phyloP scores from a whole-genome alignment of 805 yeast genomes.

The Kuraishia ogatae region DNA sequence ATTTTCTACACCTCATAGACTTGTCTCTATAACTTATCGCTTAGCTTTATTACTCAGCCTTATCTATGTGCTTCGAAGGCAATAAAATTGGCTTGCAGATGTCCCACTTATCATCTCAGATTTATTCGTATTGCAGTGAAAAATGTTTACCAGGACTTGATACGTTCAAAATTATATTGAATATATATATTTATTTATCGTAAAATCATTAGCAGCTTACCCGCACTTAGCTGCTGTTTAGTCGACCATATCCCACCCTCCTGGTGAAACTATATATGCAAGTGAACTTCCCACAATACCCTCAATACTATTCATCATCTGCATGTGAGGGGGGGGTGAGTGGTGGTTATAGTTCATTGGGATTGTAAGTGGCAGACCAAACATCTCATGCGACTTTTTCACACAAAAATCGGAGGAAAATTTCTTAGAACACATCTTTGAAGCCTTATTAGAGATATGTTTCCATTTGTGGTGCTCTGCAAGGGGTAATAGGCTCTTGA shows the following conservation, averaged over 20 bases:
- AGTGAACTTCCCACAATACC: constrained; percentile 23
- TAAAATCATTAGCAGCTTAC: background rate
- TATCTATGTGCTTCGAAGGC: too few relatives aligned
- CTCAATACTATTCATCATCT: constrained; percentile 12
- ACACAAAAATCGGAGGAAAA: constrained; percentile 20
- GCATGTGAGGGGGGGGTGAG: constrained; percentile 8
- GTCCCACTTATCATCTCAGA: too few relatives aligned
- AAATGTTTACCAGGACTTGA: too few relatives aligned
- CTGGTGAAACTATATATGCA: constrained; percentile 20
- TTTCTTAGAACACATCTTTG: constrained; percentile 21
- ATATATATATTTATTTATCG: too few relatives aligned
- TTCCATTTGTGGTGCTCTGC: constrained; percentile 27
- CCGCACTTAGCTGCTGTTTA: background rate
- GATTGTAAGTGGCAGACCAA: constrained; percentile 19
- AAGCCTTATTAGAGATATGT: constrained; percentile 18
- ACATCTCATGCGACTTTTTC: constrained; percentile 23
- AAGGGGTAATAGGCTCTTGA: constrained; percentile 18
- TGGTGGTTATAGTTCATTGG: constrained; percentile 14
- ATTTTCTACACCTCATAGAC: too few relatives aligned
- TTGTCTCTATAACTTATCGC: too few relatives aligned
- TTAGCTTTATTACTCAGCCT: too few relatives aligned
- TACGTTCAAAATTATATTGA: too few relatives aligned
- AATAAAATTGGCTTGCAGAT: too few relatives aligned
- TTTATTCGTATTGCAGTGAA: too few relatives aligned
- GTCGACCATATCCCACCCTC: constrained; percentile 22